These are phyloP conservation scores for Sophora flavescens DNA, from an alignment of 306 rosid species.

Conservation along the genomic window DNA sequence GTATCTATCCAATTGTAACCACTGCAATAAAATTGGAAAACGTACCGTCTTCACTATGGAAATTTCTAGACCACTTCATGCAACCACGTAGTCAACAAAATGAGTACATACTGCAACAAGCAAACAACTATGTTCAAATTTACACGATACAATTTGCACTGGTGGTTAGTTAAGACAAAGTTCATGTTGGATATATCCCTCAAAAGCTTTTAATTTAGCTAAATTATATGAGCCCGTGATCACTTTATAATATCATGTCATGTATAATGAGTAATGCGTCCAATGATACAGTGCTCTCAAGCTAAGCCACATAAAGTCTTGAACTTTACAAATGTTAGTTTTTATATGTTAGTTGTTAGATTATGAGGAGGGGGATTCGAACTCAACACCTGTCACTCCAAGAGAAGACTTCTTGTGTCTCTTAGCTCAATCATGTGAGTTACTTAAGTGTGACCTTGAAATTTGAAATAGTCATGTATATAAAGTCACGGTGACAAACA, in stretches of 20 bases:
- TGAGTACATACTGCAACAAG: not conserved
- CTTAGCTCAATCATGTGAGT: too few relatives aligned
- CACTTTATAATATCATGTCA: not conserved
- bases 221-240: not conserved
- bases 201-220: conserved; percentile 12
- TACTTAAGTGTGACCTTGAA: too few relatives aligned
- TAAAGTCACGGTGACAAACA: too few relatives aligned
- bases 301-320: too few relatives aligned
- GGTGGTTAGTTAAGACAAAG: not conserved
- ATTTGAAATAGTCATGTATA: too few relatives aligned
- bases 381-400: too few relatives aligned
- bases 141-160: not conserved
- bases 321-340: too few relatives aligned
- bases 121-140: not conserved
- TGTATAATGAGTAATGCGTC: not conserved
- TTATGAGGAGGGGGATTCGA: too few relatives aligned
- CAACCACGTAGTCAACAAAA: conserved; percentile 32
- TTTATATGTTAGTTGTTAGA: too few relatives aligned
- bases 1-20: conserved; percentile 4
- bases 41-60: conserved; percentile 1
- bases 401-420: too few relatives aligned
- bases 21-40: not conserved
- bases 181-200: conserved; percentile 9
- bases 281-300: too few relatives aligned
- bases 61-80: conserved; percentile 40